Conservation (phyloP, 2,329 filamentous ascomycete species). For the Colletotrichum filicis region DNA sequence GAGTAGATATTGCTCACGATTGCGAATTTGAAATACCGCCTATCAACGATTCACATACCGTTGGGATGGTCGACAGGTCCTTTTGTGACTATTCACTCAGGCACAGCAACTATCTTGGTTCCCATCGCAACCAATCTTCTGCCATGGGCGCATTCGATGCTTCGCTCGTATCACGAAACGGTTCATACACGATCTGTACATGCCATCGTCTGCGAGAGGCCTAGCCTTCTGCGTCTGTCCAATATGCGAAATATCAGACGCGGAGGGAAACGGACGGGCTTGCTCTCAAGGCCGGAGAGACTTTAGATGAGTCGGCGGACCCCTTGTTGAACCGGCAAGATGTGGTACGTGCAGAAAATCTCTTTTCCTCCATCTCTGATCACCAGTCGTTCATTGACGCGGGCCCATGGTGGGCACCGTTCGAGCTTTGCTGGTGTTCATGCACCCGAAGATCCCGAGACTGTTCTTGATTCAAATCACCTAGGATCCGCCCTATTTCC, state of each 20-base stretch:
- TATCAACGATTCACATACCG: background rate
- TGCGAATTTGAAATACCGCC: background rate
- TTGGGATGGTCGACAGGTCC: background rate
- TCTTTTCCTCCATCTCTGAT: background rate
- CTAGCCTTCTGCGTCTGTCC: background rate
- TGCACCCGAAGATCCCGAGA: slow-evolving; percentile 31
- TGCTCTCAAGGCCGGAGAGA: background rate
- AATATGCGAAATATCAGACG: background rate
- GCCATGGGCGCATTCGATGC: background rate
- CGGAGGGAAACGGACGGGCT: background rate
- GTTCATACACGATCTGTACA: background rate
- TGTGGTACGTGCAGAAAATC: background rate
- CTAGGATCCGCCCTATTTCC: background rate
- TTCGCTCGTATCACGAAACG: background rate
- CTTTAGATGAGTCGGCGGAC: background rate
- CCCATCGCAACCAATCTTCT: background rate
- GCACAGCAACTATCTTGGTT: background rate
- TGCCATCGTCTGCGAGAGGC: background rate
- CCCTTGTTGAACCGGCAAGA: background rate
- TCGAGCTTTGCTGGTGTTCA: slow-evolving; percentile 15
- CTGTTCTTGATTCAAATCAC: slow-evolving; percentile 22
- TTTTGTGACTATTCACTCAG: background rate
- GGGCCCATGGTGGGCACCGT: background rate
- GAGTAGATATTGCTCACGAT: background rate
- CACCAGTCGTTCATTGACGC: background rate